phyloP scores from a whole-genome alignment of 257 asterid species.

The Solanum appendiculatum region DNA sequence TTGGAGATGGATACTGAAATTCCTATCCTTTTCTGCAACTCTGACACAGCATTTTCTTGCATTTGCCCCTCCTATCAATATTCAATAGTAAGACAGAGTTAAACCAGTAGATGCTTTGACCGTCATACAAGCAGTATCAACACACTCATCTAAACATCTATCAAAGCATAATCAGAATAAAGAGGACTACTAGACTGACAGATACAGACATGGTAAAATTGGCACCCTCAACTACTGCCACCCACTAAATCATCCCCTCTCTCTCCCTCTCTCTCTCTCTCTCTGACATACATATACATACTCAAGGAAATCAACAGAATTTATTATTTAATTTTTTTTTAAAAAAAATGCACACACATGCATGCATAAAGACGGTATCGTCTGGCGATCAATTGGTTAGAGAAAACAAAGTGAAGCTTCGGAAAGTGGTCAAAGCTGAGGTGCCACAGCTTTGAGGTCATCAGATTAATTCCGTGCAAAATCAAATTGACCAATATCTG shows the following conservation, averaged over 20 bases:
- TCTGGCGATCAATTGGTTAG: not conserved
- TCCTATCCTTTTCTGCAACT: conserved; percentile 50
- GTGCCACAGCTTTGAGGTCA: not conserved
- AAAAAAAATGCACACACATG: not conserved
- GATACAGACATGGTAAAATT: not conserved
- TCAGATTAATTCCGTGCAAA: not conserved
- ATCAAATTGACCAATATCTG: not conserved
- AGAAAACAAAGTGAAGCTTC: not conserved
- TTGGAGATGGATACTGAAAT: conserved; percentile 38
- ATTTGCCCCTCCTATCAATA: conserved; percentile 43
- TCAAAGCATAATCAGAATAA: not conserved
- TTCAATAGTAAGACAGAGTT: not conserved
- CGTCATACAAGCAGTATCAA: not conserved
- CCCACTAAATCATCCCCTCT: not conserved
- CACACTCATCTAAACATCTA: not conserved
- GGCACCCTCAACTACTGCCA: not conserved
- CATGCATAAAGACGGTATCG: not conserved
- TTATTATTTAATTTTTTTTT: not conserved
- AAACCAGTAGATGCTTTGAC: not conserved
- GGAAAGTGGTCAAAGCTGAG: not conserved
- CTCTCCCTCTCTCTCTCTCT: not conserved
- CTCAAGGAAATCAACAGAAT: not conserved
- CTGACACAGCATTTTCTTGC: conserved; percentile 40
- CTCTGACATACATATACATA: not conserved
- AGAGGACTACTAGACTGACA: not conserved